phyloP scores from a whole-genome alignment of 78 protist genomes.

The Guillardia theta region DNA sequence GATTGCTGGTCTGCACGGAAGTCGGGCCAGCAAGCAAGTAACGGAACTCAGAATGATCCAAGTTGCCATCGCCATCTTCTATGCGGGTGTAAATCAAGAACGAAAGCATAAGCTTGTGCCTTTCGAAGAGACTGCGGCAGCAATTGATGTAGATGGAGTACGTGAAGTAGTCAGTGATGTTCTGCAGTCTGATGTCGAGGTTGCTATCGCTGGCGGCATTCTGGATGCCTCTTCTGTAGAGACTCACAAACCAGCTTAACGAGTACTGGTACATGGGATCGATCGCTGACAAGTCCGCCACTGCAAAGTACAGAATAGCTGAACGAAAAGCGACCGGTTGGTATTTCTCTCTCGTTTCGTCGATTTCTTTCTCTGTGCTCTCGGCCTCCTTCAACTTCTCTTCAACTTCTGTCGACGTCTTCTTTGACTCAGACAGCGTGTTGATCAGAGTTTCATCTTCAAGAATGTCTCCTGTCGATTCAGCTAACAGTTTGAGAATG shows the following conservation, averaged over 20 bases:
- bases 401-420: conserved; percentile 42
- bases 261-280: conserved; percentile 84
- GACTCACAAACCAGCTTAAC: conserved; percentile 61
- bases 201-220: not conserved
- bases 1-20: not conserved
- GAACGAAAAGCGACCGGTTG: conserved; percentile 69
- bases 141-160: conserved; percentile 55
- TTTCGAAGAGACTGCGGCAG: conserved; percentile 72
- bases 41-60: conserved; percentile 55
- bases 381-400: conserved; percentile 60
- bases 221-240: conserved; percentile 52
- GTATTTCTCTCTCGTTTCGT: conserved; percentile 62
- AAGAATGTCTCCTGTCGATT: conserved; percentile 66
- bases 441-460: conserved; percentile 71
- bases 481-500: conserved; percentile 56
- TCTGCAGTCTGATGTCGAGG: conserved; percentile 18
- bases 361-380: conserved; percentile 68
- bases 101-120: conserved; percentile 72
- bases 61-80: not conserved
- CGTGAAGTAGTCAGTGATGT: conserved; percentile 41
- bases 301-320: conserved; percentile 66
- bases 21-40: conserved; percentile 73
- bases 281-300: conserved; percentile 59
- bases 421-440: conserved; percentile 79
- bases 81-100: conserved; percentile 29